A percentile compares a stretch with the other conserved stretches of the same genome.
Evolutionary conservation across 2,329 filamentous ascomycete genomes (phyloP).

Genomic region (Colletotrichum liaoningense): DNA sequence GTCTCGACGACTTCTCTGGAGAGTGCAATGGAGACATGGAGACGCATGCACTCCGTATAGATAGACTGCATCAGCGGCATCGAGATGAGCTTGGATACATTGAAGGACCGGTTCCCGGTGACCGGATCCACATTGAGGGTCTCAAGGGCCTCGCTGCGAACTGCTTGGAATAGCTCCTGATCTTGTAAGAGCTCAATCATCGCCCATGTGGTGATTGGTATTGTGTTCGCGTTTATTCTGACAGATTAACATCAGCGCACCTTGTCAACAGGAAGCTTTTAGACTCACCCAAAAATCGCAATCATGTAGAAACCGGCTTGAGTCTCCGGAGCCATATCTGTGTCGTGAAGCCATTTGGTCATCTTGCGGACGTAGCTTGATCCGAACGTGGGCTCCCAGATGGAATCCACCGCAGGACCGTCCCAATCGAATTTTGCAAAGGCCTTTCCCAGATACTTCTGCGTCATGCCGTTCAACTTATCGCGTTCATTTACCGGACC

Average conservation of each 20-base stretch:
- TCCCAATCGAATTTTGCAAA: conserved; percentile 38
- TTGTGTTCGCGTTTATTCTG: conserved; percentile 42
- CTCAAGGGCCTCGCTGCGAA: conserved; percentile 39
- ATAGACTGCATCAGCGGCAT: conserved; percentile 43
- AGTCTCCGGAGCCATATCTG: conserved; percentile 33
- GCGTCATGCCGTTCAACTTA: conserved; percentile 24
- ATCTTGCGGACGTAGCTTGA: conserved; percentile 38
- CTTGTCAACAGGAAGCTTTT: no score
- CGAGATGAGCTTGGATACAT: conserved; percentile 36
- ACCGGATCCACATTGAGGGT: conserved; percentile 25
- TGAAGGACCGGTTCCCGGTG: conserved; percentile 33
- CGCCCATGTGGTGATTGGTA: conserved; percentile 44
- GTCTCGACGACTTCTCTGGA: conserved; percentile 38
- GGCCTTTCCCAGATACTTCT: conserved; percentile 25
- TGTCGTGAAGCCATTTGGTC: conserved; percentile 37
- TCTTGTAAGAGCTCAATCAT: conserved; percentile 44
- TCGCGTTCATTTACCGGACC: conserved; percentile 36
- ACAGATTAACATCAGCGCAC: not conserved
- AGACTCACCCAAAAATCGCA: conserved; percentile 17
- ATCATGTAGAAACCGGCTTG: conserved; percentile 28
- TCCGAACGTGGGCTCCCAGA: conserved; percentile 46
- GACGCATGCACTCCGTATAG: conserved; percentile 41
- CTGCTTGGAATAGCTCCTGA: conserved; percentile 32
- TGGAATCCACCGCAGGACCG: conserved; percentile 20
- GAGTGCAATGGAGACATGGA: conserved; percentile 41